Base-by-base conservation (phyloP, 805 yeast genomes). In the Sugiyamaella marilandica region DNA sequence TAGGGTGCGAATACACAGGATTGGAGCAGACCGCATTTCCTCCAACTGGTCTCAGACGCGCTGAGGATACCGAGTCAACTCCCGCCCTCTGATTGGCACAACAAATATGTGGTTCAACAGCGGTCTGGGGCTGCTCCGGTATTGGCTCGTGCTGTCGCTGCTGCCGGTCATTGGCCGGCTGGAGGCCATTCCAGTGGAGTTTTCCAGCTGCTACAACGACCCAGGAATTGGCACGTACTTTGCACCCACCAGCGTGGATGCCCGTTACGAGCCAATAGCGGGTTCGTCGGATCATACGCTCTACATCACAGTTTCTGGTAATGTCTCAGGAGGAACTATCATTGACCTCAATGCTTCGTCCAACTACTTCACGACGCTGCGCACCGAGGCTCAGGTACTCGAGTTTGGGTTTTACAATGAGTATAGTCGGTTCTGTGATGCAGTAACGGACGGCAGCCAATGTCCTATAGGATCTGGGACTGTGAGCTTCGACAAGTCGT, bases 401-500 rank as follows among this genome's bases (percentile, higher is more conserved):
- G 61, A 60, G 50, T 60, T 54, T 51, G 41, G 41, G 2, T 35
- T 58, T 16, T 51, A 53, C 33, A 52, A 55, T 44, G 32, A 54
- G 29, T 66, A 59, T 47, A 41, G 53, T 4, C 58, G 65, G 44
- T 65, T 66, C 54, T 66, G 70, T 50, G 59, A 58, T 10, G 41
- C 24, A 11, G 59, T 52, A 3, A 53, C 45, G n/a, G 51, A 49
- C n/a, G 8, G 8, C 5, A 34, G 14, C 14, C 45, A 26, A 18
- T 65, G 70, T 48, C 70, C 70, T 8, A 55, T 64, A 11, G 59
- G 59, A 9, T 59, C 65, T 7, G 53, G 53, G 5, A 41, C 50
- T 33, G 49, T 55, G 37, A 26, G 61, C 10, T 59, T 64, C 44
- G 18, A 45, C 8, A 56, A 50, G 47, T 29, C 50, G n/a, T 54